These are phyloP conservation scores for Hypoxylon sp. DNA, from an alignment of 2,329 filamentous ascomycete species.

Conservation along the genomic window DNA sequence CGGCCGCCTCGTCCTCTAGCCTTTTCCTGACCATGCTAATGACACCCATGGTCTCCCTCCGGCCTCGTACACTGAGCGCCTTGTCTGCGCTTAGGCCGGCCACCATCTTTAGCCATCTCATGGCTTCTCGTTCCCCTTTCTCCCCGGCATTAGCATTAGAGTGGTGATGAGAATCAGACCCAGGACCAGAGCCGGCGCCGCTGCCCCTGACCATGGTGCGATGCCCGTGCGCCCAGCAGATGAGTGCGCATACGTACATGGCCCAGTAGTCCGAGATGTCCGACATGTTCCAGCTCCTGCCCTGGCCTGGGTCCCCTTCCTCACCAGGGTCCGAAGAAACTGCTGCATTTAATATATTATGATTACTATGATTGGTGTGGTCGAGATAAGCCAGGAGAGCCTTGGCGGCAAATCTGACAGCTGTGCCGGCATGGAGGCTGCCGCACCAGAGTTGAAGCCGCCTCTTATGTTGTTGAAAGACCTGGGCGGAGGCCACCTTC, in stretches of 20 bases:
- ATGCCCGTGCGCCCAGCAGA: constrained; percentile 72
- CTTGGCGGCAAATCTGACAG: constrained; percentile 66
- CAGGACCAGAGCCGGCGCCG: constrained; percentile 36
- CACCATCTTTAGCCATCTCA: constrained; percentile 57
- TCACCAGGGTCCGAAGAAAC: constrained; percentile 27
- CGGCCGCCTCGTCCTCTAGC: constrained; percentile 66
- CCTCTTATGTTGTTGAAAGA: constrained; percentile 64
- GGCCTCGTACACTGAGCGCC: constrained; percentile 57
- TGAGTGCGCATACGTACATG: constrained; percentile 71
- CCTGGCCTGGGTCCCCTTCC: constrained; percentile 17
- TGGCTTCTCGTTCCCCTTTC: constrained; percentile 57
- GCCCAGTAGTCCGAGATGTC: constrained; percentile 88
- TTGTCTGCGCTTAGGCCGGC: constrained; percentile 60
- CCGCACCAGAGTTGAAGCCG: constrained; percentile 59
- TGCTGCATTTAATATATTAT: constrained; percentile 40
- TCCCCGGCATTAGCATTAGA: constrained; percentile 46
- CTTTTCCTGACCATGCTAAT: constrained; percentile 64
- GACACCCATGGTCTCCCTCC: constrained; percentile 61
- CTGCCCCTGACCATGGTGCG: constrained; percentile 40
- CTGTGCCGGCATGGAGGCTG: constrained; percentile 59
- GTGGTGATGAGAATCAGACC: constrained; percentile 32
- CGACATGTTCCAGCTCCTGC: constrained; percentile 66
- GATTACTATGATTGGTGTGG: constrained; percentile 42
- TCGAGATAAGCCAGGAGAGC: constrained; percentile 65
- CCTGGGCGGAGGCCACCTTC: constrained; percentile 63